phyloP scores from a whole-genome alignment of 73 alveolate species.

The Paramecium tetraurelia region DNA sequence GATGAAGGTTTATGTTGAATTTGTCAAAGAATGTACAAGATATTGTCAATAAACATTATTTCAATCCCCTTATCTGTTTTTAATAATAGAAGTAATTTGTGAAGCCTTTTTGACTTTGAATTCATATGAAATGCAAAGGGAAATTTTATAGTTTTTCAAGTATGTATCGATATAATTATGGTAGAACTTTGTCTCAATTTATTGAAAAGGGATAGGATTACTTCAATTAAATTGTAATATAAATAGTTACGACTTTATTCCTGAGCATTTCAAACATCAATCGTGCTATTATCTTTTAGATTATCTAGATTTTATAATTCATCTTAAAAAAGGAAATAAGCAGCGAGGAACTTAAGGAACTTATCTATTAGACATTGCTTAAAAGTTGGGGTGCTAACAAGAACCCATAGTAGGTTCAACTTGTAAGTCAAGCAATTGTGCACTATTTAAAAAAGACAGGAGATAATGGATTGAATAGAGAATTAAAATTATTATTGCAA shows the following conservation, averaged over 20 bases:
- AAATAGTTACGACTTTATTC: neutral
- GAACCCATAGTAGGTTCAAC: neutral
- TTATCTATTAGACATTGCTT: neutral
- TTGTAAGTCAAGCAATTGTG: neutral
- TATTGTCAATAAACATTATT: neutral
- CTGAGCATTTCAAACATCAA: neutral
- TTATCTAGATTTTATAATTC: neutral
- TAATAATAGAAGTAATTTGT: neutral
- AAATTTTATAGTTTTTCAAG: neutral
- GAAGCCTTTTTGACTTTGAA: neutral
- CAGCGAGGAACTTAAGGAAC: neutral
- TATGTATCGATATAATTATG: neutral
- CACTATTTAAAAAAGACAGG: neutral
- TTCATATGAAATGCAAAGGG: conserved; percentile 33
- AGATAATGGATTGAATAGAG: neutral
- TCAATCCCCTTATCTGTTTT: neutral
- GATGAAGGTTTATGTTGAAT: neutral
- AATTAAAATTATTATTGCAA: neutral
- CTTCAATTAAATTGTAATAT: neutral
- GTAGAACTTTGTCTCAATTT: neutral
- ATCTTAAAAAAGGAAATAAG: neutral
- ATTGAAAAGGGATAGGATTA: neutral
- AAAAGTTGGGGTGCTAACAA: neutral
- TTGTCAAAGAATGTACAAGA: neutral
- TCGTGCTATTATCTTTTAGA: neutral